phyloP scores from a whole-genome alignment of 495 filamentous ascomycete genomes.

The Astrocystis sublimbata region DNA sequence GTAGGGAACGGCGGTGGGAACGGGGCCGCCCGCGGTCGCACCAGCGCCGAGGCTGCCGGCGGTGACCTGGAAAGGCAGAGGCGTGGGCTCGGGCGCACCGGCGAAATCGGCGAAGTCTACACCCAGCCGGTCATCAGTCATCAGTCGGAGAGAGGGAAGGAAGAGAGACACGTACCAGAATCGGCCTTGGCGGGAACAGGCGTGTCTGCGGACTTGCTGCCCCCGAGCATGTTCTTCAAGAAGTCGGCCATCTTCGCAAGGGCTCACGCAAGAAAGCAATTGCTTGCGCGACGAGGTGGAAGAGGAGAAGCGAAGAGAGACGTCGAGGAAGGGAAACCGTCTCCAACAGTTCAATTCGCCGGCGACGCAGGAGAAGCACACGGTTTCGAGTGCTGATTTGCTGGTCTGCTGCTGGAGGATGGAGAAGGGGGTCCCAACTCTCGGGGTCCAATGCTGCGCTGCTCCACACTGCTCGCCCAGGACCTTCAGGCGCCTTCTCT shows the following conservation, averaged over 20 bases:
- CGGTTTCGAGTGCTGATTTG: constrained; percentile 1
- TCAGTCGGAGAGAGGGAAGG: background rate
- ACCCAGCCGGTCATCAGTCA: background rate
- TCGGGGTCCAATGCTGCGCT: constrained; percentile 18
- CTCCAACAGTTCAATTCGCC: constrained; percentile 17
- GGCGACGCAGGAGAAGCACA: constrained; percentile 5
- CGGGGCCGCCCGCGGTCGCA: constrained; percentile 44
- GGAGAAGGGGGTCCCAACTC: constrained; percentile 10
- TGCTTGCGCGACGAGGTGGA: constrained; percentile 21
- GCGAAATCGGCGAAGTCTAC: constrained; percentile 81
- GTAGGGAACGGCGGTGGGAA: constrained; percentile 60
- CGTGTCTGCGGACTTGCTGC: constrained; percentile 54
- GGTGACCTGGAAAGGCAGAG: constrained; percentile 38
- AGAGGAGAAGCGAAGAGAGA: constrained; percentile 15
- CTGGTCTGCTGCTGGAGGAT: background rate
- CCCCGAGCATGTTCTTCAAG: constrained; percentile 68
- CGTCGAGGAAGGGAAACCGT: constrained; percentile 7
- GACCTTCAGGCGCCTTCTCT: too few relatives aligned
- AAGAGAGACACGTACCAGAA: constrained; percentile 55
- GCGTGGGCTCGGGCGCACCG: constrained; percentile 63
- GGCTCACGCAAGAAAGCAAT: constrained; percentile 16
- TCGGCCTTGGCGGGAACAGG: constrained; percentile 51
- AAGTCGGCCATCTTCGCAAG: constrained; percentile 62
- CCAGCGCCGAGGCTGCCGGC: constrained; percentile 31
- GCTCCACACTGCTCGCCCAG: too few relatives aligned